Percentiles rank a stretch among this genome's conserved stretches.
These are phyloP conservation scores for Asterochloris erici DNA, from an alignment of 139 green algal species.

Conservation along the genomic window DNA sequence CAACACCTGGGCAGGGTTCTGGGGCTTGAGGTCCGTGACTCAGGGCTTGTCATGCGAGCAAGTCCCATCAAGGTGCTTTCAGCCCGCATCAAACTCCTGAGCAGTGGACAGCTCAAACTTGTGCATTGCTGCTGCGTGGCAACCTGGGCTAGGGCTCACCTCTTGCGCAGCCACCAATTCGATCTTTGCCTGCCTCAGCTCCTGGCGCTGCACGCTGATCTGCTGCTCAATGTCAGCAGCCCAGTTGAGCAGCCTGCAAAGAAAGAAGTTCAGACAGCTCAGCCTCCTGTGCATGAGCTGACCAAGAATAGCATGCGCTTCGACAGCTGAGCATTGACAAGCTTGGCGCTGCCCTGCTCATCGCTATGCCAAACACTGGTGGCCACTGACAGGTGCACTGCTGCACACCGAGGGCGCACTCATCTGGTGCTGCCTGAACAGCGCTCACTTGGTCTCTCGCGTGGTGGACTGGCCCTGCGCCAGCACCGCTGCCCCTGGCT, in stretches of 20 bases:
- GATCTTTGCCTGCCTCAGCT: constrained; percentile 39
- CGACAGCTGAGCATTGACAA: too few relatives aligned
- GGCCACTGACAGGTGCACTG: too few relatives aligned
- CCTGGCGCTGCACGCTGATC: constrained; percentile 33
- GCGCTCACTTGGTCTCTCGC: constrained; percentile 25
- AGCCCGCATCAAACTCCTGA: neutral
- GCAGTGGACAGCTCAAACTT: neutral
- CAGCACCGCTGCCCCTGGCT: constrained; percentile 43
- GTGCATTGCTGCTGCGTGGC: constrained; percentile 1
- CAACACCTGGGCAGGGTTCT: neutral
- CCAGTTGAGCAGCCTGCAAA: constrained; percentile 37
- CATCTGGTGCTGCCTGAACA: neutral
- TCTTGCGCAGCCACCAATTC: constrained; percentile 48
- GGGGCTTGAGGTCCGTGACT: neutral
- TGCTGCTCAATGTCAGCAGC: constrained; percentile 39
- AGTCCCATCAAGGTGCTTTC: neutral
- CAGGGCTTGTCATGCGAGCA: neutral
- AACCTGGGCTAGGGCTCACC: constrained; percentile 1
- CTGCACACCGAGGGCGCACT: too few relatives aligned
- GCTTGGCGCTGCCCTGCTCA: too few relatives aligned
- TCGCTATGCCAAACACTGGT: too few relatives aligned
- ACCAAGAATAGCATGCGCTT: too few relatives aligned
- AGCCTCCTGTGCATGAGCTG: neutral
- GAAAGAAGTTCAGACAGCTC: neutral
- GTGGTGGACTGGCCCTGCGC: constrained; percentile 24